A percentile compares a stretch with the other conserved stretches of the same genome.
Evolutionary conservation across 805 yeast species (phyloP).

Genomic region (Monosporozyma servazzii): DNA sequence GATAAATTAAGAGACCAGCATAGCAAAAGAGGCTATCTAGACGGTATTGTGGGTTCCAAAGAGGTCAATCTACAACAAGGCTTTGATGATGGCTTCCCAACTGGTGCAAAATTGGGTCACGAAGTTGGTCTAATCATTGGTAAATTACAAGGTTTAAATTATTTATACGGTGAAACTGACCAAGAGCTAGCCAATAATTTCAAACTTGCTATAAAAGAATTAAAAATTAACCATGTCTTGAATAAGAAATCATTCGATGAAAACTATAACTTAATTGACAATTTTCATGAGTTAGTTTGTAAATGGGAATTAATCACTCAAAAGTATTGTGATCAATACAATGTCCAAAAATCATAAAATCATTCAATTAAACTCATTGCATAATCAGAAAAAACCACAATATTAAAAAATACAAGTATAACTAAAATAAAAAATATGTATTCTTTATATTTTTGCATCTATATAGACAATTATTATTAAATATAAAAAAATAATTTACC

Average conservation of each 20-base stretch:
- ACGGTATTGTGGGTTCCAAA: conserved; percentile 63
- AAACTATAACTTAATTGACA: conserved; percentile 33
- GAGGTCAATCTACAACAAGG: conserved; percentile 68
- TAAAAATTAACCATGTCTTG: conserved; percentile 51
- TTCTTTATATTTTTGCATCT: background rate
- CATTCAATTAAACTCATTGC: conserved; percentile 33
- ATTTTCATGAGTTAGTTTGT: conserved; percentile 33
- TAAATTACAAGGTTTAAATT: conserved; percentile 31
- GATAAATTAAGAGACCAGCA: conserved; percentile 50
- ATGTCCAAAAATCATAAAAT: conserved; percentile 1
- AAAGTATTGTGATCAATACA: conserved; percentile 13
- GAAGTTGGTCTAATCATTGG: conserved; percentile 60
- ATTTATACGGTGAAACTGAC: conserved; percentile 13
- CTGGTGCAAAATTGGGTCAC: conserved; percentile 64
- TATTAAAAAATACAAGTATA: background rate
- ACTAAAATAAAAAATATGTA: background rate
- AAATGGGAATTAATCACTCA: conserved; percentile 36
- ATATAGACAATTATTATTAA: conserved; percentile 25
- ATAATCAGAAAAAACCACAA: conserved; percentile 33
- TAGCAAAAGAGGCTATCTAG: conserved; percentile 72
- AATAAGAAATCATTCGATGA: conserved; percentile 45
- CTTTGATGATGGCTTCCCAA: conserved; percentile 70
- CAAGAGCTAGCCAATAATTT: conserved; percentile 19
- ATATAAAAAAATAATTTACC: conserved; percentile 44
- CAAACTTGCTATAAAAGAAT: conserved; percentile 39